phyloP scores from a whole-genome alignment of 352 stramenopile genomes.

The Blastocystis sp. region DNA sequence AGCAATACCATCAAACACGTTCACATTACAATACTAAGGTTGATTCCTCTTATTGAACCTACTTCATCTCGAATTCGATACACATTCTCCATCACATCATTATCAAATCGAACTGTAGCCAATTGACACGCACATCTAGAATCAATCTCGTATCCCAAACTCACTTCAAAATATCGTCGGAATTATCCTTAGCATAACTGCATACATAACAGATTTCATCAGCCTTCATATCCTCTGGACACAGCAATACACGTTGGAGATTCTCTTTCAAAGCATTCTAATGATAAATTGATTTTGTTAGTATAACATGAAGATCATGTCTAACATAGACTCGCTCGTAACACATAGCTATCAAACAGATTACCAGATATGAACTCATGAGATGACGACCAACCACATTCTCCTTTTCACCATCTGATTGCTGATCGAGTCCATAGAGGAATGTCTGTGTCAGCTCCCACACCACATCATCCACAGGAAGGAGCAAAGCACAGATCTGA shows the following conservation, averaged over 20 bases:
- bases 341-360: background rate
- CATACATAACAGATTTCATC: background rate
- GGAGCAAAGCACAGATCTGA: background rate
- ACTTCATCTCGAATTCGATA: background rate
- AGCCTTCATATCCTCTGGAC: background rate
- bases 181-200: background rate
- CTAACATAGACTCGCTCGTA: conserved; percentile 19
- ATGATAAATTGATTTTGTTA: background rate
- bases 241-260: background rate
- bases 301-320: background rate
- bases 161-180: background rate
- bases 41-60: background rate
- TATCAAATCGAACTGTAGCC: conserved; percentile 4
- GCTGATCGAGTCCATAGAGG: background rate
- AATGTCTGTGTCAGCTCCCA: background rate
- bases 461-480: background rate
- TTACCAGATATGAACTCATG: conserved; percentile 30
- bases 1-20: conserved; percentile 11
- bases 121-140: background rate
- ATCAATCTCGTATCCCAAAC: background rate
- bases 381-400: conserved; percentile 23
- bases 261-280: conserved; percentile 2
- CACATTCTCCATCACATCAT: conserved; percentile 33
- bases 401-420: background rate
- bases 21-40: background rate